These are phyloP conservation scores for Wickerhamomyces mucosus DNA, from an alignment of 805 yeast species.

Conservation along the genomic window DNA sequence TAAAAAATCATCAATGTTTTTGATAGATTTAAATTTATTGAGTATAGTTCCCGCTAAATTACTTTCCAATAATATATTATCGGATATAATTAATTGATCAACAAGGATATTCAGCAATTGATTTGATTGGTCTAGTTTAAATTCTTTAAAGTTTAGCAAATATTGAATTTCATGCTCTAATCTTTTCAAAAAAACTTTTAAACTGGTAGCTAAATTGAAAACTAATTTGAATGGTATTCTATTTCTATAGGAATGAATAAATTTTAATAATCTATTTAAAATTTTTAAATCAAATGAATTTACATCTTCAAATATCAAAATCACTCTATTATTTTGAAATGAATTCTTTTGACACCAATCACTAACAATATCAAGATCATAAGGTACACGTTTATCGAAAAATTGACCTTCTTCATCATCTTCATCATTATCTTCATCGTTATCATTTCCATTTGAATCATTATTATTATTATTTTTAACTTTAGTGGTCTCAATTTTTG, in stretches of 20 bases:
- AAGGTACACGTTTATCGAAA: conserved; percentile 15
- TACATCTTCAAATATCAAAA: conserved; percentile 17
- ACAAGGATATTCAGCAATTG: conserved; percentile 15
- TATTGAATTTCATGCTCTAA: conserved; percentile 10
- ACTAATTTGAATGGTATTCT: conserved; percentile 17
- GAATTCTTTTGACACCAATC: conserved; percentile 16
- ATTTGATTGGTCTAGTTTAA: conserved; percentile 19
- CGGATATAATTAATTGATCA: conserved; percentile 11
- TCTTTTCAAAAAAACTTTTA: conserved; percentile 11
- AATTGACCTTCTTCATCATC: conserved; percentile 7
- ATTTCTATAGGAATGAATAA: conserved; percentile 9
- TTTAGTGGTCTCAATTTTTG: background rate
- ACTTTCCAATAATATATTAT: conserved; percentile 12
- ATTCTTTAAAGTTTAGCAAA: conserved; percentile 8
- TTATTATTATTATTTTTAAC: conserved; percentile 1
- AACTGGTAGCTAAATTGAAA: conserved; percentile 16
- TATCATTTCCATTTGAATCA: background rate
- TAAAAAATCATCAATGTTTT: conserved; percentile 17
- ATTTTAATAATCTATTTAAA: conserved; percentile 12
- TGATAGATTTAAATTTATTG: conserved; percentile 14
- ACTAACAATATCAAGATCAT: conserved; percentile 17
- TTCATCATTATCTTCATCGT: conserved; percentile 5
- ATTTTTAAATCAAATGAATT: conserved; percentile 16
- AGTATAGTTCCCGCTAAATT: conserved; percentile 13
- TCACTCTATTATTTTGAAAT: conserved; percentile 9